These are phyloP conservation scores for Botryobasidium botryosum DNA, from an alignment of 768 basidiomycete genomes.

Conservation along the genomic window DNA sequence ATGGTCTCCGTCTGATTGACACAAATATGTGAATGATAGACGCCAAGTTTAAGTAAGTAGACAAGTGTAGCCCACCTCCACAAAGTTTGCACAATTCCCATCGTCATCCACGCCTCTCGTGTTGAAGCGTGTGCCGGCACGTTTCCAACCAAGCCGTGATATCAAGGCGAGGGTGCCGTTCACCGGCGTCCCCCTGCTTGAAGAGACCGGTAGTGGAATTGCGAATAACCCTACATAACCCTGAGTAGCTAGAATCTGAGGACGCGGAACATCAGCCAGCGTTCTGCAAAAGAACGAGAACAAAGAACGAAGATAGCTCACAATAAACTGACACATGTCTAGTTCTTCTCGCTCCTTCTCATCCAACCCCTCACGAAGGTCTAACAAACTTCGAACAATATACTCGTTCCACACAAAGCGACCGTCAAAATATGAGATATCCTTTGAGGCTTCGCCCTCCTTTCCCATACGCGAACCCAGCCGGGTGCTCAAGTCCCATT, in stretches of 20 bases:
- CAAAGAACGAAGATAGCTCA: no score
- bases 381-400: slow-evolving; percentile 69
- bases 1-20: slow-evolving; percentile 69
- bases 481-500: slow-evolving; percentile 83
- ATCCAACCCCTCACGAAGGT: slow-evolving; percentile 71
- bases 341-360: slow-evolving; percentile 49
- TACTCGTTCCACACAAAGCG: slow-evolving; percentile 94
- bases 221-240: slow-evolving; percentile 79
- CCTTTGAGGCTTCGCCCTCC: slow-evolving; percentile 22
- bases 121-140: slow-evolving; percentile 95
- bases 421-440: slow-evolving; percentile 53
- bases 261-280: no score
- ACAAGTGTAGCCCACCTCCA: slow-evolving; percentile 60
- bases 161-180: slow-evolving; percentile 67
- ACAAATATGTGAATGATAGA: neutral
- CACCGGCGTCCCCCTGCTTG: slow-evolving; percentile 51
- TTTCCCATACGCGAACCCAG: slow-evolving; percentile 48
- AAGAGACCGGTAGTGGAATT: slow-evolving; percentile 59
- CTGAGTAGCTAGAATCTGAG: slow-evolving; percentile 77
- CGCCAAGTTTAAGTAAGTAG: neutral
- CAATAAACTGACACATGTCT: slow-evolving; percentile 73
- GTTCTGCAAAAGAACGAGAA: no score
- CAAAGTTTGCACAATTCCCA: slow-evolving; percentile 89
- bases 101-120: slow-evolving; percentile 93
- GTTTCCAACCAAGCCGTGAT: slow-evolving; percentile 80